Base-by-base conservation (phyloP, 768 basidiomycete genomes). In the Amanita jacksonii region DNA sequence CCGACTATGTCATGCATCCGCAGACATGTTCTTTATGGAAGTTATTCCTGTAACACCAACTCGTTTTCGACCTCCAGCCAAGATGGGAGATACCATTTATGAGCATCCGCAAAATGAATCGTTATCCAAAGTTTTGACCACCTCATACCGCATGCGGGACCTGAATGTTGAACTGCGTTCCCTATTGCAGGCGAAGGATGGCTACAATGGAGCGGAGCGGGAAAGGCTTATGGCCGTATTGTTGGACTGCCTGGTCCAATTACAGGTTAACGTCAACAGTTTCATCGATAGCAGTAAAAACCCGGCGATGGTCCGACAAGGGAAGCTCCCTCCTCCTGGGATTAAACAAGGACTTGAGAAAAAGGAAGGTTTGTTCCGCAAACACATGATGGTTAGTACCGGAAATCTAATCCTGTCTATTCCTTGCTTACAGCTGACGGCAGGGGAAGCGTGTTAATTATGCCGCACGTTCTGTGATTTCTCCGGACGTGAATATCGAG, bases 361-460 rank as follows among this genome's bases (percentile, higher is more conserved):
- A 75, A 99, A 99, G 64, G 96, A 98, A 51, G 96, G 96, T 35
- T 60, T 99, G 38, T 99, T 99, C 74, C 74, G 96, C 46, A 96
- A 93, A 65, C 81, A 99, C 57, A 98, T 99, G 96, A 99, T 99
- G 96, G 93, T 91, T 46, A 45, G 39, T 43, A 40, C 22, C 8
- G 16, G n/a, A n/a, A n/a, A n/a, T 13, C 13, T 43, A 5, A 22
- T 44, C 12, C n/a, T 22, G 38, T 18, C 44, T 41, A 31, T 25
- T 38, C 9, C 8, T 25, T 38, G 12, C 45, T 23, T 13, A 22
- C 40, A 6, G 15, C 4, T 15, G 42, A 5, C 15, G 19, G 28
- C 40, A 97, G 93, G 96, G 96, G 8, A 99, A 99, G 70, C 92
- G 96, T 57, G 96, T 99, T 49, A 98, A 99, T 62, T 96, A 94